Conservation (phyloP, 768 basidiomycete genomes). For the Collybia nuda region DNA sequence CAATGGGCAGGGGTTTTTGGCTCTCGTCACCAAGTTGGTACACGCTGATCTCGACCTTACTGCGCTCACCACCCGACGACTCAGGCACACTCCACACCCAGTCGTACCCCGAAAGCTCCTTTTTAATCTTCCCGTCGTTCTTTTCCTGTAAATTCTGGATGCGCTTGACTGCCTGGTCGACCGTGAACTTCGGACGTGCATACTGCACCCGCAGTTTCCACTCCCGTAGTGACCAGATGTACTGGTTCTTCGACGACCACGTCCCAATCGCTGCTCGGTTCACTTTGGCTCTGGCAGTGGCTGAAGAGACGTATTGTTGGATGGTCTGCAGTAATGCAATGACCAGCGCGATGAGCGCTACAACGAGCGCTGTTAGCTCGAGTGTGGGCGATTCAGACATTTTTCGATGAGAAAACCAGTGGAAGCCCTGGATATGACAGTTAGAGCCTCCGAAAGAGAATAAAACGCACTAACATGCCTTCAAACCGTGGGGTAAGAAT, state of each 20-base stretch:
- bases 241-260: conserved; percentile 2
- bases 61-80: neutral
- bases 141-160: neutral
- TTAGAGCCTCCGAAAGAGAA: too few relatives aligned
- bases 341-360: neutral
- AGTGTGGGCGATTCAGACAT: too few relatives aligned
- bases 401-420: too few relatives aligned
- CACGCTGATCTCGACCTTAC: neutral
- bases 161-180: neutral
- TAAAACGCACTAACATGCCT: too few relatives aligned
- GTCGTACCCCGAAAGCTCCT: neutral
- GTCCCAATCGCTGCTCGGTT: conserved; percentile 1
- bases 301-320: conserved; percentile 3
- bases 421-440: too few relatives aligned
- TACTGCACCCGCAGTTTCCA: conserved; percentile 3
- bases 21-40: neutral
- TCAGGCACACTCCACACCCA: neutral
- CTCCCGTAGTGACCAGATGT: conserved; percentile 1
- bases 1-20: neutral
- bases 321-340: conserved; percentile 1
- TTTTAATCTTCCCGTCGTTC: neutral
- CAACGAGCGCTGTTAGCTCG: neutral
- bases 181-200: conserved; percentile 1
- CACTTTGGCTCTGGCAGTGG: conserved; percentile 1
- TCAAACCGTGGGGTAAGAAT: too few relatives aligned